A percentile compares a stretch with the other conserved stretches of the same genome.
phyloP scores from a whole-genome alignment of 441 rosid species.

The Manihot esculenta region DNA sequence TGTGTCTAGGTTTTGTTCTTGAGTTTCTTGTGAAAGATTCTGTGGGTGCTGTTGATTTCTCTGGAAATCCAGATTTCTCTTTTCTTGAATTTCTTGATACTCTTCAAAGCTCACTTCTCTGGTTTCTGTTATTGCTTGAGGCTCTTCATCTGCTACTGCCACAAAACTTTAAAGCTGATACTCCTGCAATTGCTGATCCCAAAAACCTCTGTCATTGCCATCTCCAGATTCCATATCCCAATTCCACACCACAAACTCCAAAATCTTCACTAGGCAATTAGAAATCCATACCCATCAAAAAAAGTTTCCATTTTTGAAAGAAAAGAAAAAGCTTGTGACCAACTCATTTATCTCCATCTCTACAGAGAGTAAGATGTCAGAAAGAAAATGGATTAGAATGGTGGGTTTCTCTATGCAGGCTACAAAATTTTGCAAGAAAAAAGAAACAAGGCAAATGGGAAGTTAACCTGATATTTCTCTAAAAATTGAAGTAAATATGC shows the following conservation, averaged over 20 bases:
- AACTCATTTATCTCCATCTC: conserved; percentile 9
- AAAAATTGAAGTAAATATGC: not conserved
- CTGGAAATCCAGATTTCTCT: conserved; percentile 44
- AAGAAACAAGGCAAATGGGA: not conserved
- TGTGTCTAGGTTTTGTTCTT: conserved; percentile 11
- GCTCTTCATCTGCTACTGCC: conserved; percentile 36
- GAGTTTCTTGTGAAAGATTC: conserved; percentile 18
- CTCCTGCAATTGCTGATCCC: conserved; percentile 50
- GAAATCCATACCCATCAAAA: conserved; percentile 15
- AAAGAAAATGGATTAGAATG: not conserved
- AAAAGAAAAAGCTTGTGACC: not conserved
- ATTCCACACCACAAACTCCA: conserved; percentile 23
- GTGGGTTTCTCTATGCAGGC: conserved; percentile 21
- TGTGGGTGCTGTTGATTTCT: conserved; percentile 18
- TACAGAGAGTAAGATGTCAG: conserved; percentile 12
- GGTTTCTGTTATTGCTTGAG: conserved; percentile 26
- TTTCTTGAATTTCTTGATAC: conserved; percentile 9
- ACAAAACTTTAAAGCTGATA: conserved; percentile 45
- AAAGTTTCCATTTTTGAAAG: not conserved
- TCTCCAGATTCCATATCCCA: conserved; percentile 42
- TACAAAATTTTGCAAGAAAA: conserved; percentile 3
- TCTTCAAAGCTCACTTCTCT: conserved; percentile 11
- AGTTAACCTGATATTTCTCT: not conserved
- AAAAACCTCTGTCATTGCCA: conserved; percentile 48
- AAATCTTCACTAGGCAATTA: conserved; percentile 19